Evolutionary conservation across 495 filamentous ascomycete species (phyloP).

Genomic region (Bacidia rubella): DNA sequence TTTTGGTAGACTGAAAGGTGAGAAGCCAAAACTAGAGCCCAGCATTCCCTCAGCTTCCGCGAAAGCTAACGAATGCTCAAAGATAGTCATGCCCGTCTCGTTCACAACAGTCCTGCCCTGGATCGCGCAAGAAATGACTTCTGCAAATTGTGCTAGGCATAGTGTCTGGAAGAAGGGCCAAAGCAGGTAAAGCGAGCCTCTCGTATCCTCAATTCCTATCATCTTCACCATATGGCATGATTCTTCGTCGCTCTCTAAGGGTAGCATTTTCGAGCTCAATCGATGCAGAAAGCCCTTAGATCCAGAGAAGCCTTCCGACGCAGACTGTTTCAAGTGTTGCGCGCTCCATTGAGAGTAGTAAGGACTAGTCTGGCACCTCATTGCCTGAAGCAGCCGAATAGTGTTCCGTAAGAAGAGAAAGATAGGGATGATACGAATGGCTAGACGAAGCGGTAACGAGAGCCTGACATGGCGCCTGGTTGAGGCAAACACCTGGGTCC

Average conservation of each 20-base stretch:
- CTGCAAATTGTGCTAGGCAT: constrained; percentile 75
- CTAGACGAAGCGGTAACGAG: constrained; percentile 54
- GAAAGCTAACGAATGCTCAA: constrained; percentile 93
- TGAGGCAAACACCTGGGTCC: constrained; percentile 85
- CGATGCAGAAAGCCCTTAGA: constrained; percentile 55
- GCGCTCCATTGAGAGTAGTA: constrained; percentile 60
- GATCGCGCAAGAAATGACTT: constrained; percentile 75
- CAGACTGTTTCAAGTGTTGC: constrained; percentile 48
- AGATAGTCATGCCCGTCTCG: constrained; percentile 91
- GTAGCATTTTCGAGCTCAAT: constrained; percentile 50
- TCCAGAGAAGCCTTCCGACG: constrained; percentile 63
- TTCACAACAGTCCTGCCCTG: constrained; percentile 66
- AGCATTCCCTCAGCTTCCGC: constrained; percentile 87
- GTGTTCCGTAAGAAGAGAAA: constrained; percentile 58
- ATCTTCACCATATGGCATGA: constrained; percentile 65
- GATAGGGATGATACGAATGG: constrained; percentile 64
- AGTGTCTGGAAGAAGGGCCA: constrained; percentile 81
- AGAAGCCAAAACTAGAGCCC: constrained; percentile 57
- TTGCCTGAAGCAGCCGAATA: constrained; percentile 57
- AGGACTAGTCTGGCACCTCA: constrained; percentile 84
- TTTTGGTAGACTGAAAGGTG: constrained; percentile 21
- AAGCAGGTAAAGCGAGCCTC: constrained; percentile 67
- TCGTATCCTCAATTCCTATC: constrained; percentile 33
- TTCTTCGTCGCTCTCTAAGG: constrained; percentile 51
- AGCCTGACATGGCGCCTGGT: constrained; percentile 63